A percentile compares a stretch with the other conserved stretches of the same genome.
phyloP scores from a whole-genome alignment of 179 eudicot genomes.

The Carnegiea gigantea region DNA sequence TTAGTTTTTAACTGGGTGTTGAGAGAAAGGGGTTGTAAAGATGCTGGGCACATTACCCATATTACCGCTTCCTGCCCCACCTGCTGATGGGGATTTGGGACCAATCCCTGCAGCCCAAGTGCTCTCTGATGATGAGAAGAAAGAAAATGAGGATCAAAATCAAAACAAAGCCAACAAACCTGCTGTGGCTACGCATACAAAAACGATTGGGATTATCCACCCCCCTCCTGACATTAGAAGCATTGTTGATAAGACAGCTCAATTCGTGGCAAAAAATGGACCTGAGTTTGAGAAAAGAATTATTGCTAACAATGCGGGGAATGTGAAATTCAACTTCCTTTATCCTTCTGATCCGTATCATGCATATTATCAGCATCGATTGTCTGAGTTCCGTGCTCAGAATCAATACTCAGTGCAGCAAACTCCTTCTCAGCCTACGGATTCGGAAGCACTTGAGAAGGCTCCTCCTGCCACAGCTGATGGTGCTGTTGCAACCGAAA shows the following conservation, averaged over 20 bases:
- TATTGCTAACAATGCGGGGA: conserved; percentile 71
- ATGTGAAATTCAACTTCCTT: conserved; percentile 79
- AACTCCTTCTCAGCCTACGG: conserved; percentile 41
- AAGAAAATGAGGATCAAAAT: conserved; percentile 38
- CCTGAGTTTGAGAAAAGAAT: conserved; percentile 89
- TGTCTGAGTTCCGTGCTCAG: conserved; percentile 72
- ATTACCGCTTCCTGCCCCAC: conserved; percentile 88
- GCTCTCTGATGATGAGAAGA: conserved; percentile 44
- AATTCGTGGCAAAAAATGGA: conserved; percentile 88
- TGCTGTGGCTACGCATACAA: conserved; percentile 73
- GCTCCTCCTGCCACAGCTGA: conserved; percentile 38
- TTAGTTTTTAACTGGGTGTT: conserved; percentile 6
- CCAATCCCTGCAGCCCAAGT: conserved; percentile 67
- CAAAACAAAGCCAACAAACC: conserved; percentile 32
- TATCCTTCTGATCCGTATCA: conserved; percentile 84
- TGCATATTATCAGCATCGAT: conserved; percentile 86
- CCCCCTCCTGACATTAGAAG: conserved; percentile 90
- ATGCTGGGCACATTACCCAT: conserved; percentile 36
- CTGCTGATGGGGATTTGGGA: conserved; percentile 83
- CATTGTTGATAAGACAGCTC: conserved; percentile 85
- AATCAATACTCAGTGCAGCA: conserved; percentile 45
- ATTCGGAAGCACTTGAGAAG: conserved; percentile 39
- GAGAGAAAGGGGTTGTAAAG: conserved; percentile 1
- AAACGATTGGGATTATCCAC: conserved; percentile 80
- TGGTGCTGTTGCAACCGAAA: conserved; percentile 43